A percentile compares a stretch with the other conserved stretches of the same genome.
Conservation (phyloP, 2,329 filamentous ascomycete species). For the Herpomyces periplanetae region DNA sequence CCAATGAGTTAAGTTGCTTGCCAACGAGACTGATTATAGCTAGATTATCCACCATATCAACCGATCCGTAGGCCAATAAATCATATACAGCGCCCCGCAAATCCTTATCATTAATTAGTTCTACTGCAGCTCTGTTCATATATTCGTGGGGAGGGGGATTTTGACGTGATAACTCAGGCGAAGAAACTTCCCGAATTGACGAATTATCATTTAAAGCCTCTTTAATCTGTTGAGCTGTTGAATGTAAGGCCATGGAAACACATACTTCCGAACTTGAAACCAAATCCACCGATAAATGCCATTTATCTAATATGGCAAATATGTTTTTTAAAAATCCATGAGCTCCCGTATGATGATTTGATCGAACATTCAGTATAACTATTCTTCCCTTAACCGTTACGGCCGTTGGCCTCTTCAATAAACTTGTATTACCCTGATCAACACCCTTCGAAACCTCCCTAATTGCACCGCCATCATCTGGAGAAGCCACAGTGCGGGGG, state of each 20-base stretch:
- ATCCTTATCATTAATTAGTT: constrained; percentile 10
- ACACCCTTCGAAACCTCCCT: too few relatives aligned
- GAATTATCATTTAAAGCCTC: too few relatives aligned
- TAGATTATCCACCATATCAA: constrained; percentile 67
- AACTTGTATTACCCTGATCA: too few relatives aligned
- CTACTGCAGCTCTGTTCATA: constrained; percentile 9
- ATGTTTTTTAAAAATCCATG: constrained; percentile 86
- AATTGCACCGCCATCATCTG: too few relatives aligned
- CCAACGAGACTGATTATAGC: constrained; percentile 80
- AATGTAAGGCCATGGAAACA: constrained; percentile 82
- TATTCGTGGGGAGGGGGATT: too few relatives aligned
- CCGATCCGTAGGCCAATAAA: constrained; percentile 41
- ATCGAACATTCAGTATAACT: constrained; percentile 86
- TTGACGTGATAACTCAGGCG: too few relatives aligned
- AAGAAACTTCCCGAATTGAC: too few relatives aligned
- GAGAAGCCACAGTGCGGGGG: too few relatives aligned
- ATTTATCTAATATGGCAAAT: constrained; percentile 55
- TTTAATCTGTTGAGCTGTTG: too few relatives aligned
- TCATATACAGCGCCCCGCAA: constrained; percentile 18
- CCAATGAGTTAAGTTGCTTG: constrained; percentile 87
- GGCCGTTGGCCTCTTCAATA: constrained; percentile 41
- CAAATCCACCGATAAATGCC: constrained; percentile 62
- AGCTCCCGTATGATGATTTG: constrained; percentile 75
- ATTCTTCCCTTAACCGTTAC: constrained; percentile 95
- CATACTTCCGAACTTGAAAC: constrained; percentile 92